Conservation (phyloP, 192 early-diverging fungal species). For the Coemansia sp. region DNA sequence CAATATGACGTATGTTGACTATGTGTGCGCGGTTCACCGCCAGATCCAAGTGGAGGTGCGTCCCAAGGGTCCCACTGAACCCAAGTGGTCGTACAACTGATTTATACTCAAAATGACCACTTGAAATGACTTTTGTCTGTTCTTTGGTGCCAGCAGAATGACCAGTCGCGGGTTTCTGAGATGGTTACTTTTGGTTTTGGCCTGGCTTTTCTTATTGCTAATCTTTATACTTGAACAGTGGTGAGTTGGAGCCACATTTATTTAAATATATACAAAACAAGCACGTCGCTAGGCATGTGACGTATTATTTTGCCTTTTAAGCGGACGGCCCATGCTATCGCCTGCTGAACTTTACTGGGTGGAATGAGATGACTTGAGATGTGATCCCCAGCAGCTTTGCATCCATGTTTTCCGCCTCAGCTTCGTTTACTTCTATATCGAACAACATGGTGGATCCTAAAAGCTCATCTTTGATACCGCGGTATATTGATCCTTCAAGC, state of each 20-base stretch:
- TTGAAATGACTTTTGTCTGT: too few relatives aligned
- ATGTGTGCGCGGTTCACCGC: conserved; percentile 82
- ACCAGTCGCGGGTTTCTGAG: neutral
- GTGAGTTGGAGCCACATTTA: neutral
- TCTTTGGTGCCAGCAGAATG: too few relatives aligned
- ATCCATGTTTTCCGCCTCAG: neutral
- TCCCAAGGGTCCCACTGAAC: conserved; percentile 38
- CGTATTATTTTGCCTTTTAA: neutral
- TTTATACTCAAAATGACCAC: neutral
- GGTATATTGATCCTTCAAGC: conserved; percentile 40
- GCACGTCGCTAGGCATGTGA: neutral
- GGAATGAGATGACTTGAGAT: conserved; percentile 30
- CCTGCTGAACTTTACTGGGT: conserved; percentile 21
- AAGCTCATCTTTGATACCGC: conserved; percentile 33
- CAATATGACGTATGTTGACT: conserved; percentile 91
- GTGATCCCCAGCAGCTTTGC: conserved; percentile 30
- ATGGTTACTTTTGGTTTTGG: neutral
- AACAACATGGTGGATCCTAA: conserved; percentile 42
- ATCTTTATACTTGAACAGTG: too few relatives aligned
- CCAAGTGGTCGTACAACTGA: conserved; percentile 49
- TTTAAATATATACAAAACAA: conserved; percentile 2
- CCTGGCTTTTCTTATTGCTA: too few relatives aligned
- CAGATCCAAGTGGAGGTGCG: conserved; percentile 77
- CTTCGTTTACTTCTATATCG: conserved; percentile 13
- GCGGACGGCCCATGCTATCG: neutral